Evolutionary conservation across 2,329 filamentous ascomycete genomes (phyloP).

Genomic region (Fusarium haematococcum): DNA sequence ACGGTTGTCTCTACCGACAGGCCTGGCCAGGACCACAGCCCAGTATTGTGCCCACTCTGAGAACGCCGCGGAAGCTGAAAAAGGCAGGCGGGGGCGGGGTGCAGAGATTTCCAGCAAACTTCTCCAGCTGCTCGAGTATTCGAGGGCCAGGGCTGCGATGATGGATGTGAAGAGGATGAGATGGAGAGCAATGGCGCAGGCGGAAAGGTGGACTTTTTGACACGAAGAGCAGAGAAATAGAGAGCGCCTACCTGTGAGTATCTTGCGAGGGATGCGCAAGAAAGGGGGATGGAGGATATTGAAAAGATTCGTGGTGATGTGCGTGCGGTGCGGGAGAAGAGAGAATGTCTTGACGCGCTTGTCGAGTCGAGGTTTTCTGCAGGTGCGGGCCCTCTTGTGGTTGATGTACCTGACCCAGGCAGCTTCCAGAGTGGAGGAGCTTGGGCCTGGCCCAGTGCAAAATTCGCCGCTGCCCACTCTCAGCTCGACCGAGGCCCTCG

Average conservation of each 20-base stretch:
- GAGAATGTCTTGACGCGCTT: slow-evolving; percentile 31
- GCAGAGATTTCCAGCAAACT: slow-evolving; percentile 45
- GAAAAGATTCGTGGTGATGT: slow-evolving; percentile 35
- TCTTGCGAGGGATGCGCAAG: slow-evolving; percentile 17
- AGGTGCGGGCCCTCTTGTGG: slow-evolving; percentile 38
- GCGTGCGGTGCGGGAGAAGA: slow-evolving; percentile 18
- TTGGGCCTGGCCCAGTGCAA: slow-evolving; percentile 16
- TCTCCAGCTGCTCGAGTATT: slow-evolving; percentile 28
- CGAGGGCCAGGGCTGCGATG: slow-evolving; percentile 6
- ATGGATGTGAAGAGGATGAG: neutral
- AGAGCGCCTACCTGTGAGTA: slow-evolving; percentile 16
- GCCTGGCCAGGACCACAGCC: neutral
- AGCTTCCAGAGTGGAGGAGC: slow-evolving; percentile 4
- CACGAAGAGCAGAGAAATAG: neutral
- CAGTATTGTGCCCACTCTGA: slow-evolving; percentile 29
- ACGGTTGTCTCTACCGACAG: neutral
- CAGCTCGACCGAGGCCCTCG: slow-evolving; percentile 17
- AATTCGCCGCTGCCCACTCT: slow-evolving; percentile 1
- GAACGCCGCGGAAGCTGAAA: slow-evolving; percentile 34
- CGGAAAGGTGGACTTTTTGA: neutral
- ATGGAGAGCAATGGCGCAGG: neutral
- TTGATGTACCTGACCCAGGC: slow-evolving; percentile 30
- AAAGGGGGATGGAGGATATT: slow-evolving; percentile 17
- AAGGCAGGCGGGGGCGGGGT: slow-evolving; percentile 47
- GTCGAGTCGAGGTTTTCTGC: slow-evolving; percentile 41